Evolutionary conservation across 2,329 filamentous ascomycete species (phyloP).

Genomic region (Calcarisporium arbuscula): DNA sequence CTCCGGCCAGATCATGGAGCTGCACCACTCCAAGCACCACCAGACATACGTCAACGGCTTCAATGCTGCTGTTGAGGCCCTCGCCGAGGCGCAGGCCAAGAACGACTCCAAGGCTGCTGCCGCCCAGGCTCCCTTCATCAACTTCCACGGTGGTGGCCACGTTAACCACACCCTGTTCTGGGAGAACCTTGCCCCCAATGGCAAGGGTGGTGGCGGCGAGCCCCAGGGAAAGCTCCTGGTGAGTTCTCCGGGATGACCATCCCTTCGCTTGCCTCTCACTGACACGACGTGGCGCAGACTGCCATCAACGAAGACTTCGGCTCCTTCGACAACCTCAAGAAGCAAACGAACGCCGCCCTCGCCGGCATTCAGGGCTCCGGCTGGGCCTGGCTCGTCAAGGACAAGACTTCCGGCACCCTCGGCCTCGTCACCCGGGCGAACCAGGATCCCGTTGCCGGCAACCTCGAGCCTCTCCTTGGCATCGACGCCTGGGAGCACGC

Average conservation of each 20-base stretch:
- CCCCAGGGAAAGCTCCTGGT: conserved; percentile 55
- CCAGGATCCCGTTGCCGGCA: conserved; percentile 83
- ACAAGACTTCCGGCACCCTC: conserved; percentile 55
- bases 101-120: conserved; percentile 50
- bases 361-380: conserved; percentile 79
- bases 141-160: conserved; percentile 81
- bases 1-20: conserved; percentile 91
- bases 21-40: conserved; percentile 93
- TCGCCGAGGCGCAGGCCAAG: conserved; percentile 57
- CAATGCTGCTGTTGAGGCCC: conserved; percentile 71
- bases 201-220: conserved; percentile 55
- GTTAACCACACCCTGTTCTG: conserved; percentile 85
- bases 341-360: conserved; percentile 62
- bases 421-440: conserved; percentile 69
- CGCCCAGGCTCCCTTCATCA: conserved; percentile 50
- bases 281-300: conserved; percentile 23
- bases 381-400: conserved; percentile 84
- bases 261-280: neutral
- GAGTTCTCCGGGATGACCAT: conserved; percentile 7
- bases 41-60: conserved; percentile 87
- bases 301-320: conserved; percentile 64
- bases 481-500: conserved; percentile 97
- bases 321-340: conserved; percentile 55
- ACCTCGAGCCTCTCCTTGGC: conserved; percentile 74
- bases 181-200: conserved; percentile 68